Conservation (phyloP, 1,284 basidiomycete species). For the Ganoderma multipileum region DNA sequence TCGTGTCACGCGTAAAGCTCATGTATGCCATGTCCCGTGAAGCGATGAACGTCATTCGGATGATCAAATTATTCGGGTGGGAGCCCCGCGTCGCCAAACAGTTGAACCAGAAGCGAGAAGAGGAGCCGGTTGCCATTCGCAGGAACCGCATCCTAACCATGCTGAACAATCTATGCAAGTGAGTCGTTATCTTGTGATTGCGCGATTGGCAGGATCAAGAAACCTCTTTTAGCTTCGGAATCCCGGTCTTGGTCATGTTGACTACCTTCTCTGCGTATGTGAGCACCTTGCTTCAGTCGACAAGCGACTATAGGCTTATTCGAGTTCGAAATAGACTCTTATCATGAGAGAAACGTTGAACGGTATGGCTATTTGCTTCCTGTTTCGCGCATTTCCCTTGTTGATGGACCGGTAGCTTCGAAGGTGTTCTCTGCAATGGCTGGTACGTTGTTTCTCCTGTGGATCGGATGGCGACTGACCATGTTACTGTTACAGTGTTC, state of each 20-base stretch:
- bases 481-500: conserved; percentile 37
- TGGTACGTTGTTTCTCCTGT: conserved; percentile 29
- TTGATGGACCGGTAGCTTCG: conserved; percentile 38
- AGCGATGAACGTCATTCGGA: conserved; percentile 51
- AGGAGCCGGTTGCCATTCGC: conserved; percentile 58
- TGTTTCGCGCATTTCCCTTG: conserved; percentile 20
- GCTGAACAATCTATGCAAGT: conserved; percentile 24
- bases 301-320: too few relatives aligned
- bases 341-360: conserved; percentile 42
- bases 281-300: conserved; percentile 15
- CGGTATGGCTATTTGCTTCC: conserved; percentile 28
- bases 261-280: conserved; percentile 69
- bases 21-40: conserved; percentile 9
- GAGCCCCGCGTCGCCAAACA: conserved; percentile 53
- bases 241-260: conserved; percentile 72
- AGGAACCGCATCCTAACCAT: conserved; percentile 34
- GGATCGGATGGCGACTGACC: too few relatives aligned
- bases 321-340: conserved; percentile 39
- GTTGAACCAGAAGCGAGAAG: conserved; percentile 56
- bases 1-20: conserved; percentile 1
- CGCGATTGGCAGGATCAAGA: too few relatives aligned
- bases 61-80: conserved; percentile 49
- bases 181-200: neutral
- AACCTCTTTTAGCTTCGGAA: conserved; percentile 51
- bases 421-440: conserved; percentile 49